Conservation (phyloP, 352 stramenopile species). For the Globisporangium sylvaticum region DNA sequence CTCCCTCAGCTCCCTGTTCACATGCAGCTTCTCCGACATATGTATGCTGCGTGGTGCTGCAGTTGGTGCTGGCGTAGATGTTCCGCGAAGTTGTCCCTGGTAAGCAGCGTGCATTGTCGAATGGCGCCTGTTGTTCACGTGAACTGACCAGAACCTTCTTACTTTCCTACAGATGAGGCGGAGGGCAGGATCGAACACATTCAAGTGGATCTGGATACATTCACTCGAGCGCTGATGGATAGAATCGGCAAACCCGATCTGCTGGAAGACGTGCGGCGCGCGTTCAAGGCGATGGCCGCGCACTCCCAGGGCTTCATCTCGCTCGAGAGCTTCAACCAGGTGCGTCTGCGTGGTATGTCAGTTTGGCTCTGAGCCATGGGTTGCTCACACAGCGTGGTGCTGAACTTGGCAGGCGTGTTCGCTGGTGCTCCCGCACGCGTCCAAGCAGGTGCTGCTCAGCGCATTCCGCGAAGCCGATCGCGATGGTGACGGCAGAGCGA, state of each 20-base stretch:
- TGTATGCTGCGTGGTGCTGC: background rate
- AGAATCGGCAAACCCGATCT: slow-evolving; percentile 42
- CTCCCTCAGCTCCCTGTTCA: background rate
- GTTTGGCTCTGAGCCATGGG: background rate
- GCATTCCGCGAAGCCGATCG: slow-evolving; percentile 55
- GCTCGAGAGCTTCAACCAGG: slow-evolving; percentile 47
- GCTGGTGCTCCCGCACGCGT: slow-evolving; percentile 34
- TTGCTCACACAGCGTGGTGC: background rate
- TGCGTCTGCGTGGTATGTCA: background rate
- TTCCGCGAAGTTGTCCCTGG: slow-evolving; percentile 25
- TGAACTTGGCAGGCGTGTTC: slow-evolving; percentile 26
- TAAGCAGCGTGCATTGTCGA: background rate
- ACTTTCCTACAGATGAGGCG: background rate
- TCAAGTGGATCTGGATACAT: slow-evolving; percentile 25
- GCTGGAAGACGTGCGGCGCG: slow-evolving; percentile 46
- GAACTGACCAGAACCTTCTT: background rate
- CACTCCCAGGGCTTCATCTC: slow-evolving; percentile 60
- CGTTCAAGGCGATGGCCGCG: slow-evolving; percentile 67
- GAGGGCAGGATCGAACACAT: slow-evolving; percentile 14
- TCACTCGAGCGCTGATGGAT: slow-evolving; percentile 25
- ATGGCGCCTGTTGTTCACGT: background rate
- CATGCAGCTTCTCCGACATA: background rate
- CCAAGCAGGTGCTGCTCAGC: slow-evolving; percentile 25
- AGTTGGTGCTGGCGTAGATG: slow-evolving; percentile 63
- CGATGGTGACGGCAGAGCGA: slow-evolving; percentile 37